A percentile compares a stretch with the other conserved stretches of the same genome.
These are phyloP conservation scores for Tylopilus intermedius DNA, from an alignment of 768 basidiomycete genomes.

Conservation along the genomic window DNA sequence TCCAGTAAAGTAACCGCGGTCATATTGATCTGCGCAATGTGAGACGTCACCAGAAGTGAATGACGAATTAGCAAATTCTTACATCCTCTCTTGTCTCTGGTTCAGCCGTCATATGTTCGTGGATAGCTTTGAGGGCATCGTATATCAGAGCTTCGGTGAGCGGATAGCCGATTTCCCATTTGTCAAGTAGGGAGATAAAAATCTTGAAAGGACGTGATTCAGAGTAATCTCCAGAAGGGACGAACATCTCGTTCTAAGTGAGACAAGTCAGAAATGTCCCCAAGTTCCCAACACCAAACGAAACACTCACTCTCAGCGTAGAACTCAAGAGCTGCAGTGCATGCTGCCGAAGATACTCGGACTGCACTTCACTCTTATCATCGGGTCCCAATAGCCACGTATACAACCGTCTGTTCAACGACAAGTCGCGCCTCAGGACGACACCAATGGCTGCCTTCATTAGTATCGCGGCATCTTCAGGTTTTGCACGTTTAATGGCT, in stretches of 20 bases:
- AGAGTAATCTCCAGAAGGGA: conserved; percentile 65
- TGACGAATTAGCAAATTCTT: conserved; percentile 16
- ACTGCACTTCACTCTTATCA: conserved; percentile 72
- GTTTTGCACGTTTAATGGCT: conserved; percentile 62
- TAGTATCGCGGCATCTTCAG: conserved; percentile 73
- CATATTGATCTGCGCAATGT: conserved; percentile 52
- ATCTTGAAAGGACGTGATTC: conserved; percentile 91
- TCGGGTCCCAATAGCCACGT: conserved; percentile 87
- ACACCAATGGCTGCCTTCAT: conserved; percentile 85
- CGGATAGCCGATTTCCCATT: conserved; percentile 89
- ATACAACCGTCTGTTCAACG: conserved; percentile 88
- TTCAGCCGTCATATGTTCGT: conserved; percentile 46
- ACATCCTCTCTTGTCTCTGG: conserved; percentile 61
- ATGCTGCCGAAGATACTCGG: conserved; percentile 62
- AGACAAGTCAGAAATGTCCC: conserved; percentile 10
- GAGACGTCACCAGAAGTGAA: conserved; percentile 1
- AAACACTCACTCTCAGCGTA: conserved; percentile 57
- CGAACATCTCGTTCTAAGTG: conserved; percentile 68
- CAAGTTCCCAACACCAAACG: background rate
- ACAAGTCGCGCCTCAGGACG: conserved; percentile 87
- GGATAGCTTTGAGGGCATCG: conserved; percentile 74
- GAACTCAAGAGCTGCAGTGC: conserved; percentile 65
- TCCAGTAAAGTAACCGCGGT: conserved; percentile 89
- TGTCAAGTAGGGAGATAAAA: conserved; percentile 90
- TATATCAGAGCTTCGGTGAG: conserved; percentile 76